phyloP scores from a whole-genome alignment of 331 rosid genomes.

The Stylosanthes scabra region DNA sequence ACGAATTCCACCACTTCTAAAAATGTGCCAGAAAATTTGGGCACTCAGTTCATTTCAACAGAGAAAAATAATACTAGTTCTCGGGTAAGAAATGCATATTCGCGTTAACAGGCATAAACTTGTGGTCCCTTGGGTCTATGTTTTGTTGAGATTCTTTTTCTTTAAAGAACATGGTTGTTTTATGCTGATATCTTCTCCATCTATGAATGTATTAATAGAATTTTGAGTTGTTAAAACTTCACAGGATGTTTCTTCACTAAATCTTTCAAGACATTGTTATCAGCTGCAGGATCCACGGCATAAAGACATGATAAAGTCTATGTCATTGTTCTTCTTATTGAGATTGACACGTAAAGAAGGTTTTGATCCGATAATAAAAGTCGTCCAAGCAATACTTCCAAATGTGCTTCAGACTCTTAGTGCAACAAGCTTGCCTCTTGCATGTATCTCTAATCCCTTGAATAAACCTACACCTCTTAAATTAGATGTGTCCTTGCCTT shows the following conservation, averaged over 20 bases:
- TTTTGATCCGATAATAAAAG: slow-evolving; percentile 49
- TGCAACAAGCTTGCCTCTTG: slow-evolving; percentile 71
- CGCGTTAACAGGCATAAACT: neutral
- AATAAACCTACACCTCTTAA: slow-evolving; percentile 81
- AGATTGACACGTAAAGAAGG: slow-evolving; percentile 49
- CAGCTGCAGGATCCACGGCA: slow-evolving; percentile 69
- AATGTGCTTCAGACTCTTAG: slow-evolving; percentile 52
- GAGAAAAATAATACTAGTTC: slow-evolving; percentile 32
- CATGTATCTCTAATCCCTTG: slow-evolving; percentile 74
- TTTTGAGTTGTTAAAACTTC: slow-evolving; percentile 29
- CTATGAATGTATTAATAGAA: slow-evolving; percentile 25
- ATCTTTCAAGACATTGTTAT: slow-evolving; percentile 30
- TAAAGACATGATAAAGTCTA: slow-evolving; percentile 47
- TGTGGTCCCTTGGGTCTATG: slow-evolving; percentile 20
- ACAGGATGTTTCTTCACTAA: slow-evolving; percentile 25
- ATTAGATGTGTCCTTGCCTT: slow-evolving; percentile 88
- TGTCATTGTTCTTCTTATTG: slow-evolving; percentile 60
- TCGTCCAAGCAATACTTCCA: slow-evolving; percentile 51
- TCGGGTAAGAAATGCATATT: slow-evolving; percentile 55
- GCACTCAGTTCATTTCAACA: slow-evolving; percentile 35
- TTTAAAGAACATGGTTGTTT: slow-evolving; percentile 19
- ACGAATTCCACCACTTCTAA: slow-evolving; percentile 44
- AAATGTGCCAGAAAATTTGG: slow-evolving; percentile 49
- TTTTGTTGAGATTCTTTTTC: slow-evolving; percentile 24
- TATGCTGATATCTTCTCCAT: slow-evolving; percentile 25